Evolutionary conservation across 2,329 filamentous ascomycete genomes (phyloP), one percentile per base, ranked within the genome.

Genomic region (Microsporum canis): DNA sequence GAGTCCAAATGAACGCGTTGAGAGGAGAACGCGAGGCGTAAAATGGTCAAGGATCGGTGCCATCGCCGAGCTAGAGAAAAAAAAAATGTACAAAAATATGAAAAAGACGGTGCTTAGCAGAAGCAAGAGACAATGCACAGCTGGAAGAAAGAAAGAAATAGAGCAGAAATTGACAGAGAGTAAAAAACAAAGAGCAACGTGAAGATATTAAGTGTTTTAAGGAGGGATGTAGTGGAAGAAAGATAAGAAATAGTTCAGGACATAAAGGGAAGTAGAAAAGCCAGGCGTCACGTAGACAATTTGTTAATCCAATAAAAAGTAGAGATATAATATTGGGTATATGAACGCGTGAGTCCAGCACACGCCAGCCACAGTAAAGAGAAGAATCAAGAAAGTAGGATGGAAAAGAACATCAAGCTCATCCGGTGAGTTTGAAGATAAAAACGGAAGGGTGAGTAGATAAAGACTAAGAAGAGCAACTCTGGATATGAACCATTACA

Each of bases 1-100:
- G 34, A 69, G 55, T 4, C 63, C 63, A 39, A 60, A 57, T 36
- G 51, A 61, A 29, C 64, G 60, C 36, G 55, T 3, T 10, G 56
- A 27, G 45, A 65, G 51, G 39, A 33, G 23, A 8, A 5, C n/a
- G 17, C 3, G 31, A 55, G 33, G 8, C 14, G 43, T 14, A 38
- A 59, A 6, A 0, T 27, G 41, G 39, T 59, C 65, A 43, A 59
- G 59, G 2, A 38, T 56, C 27, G 62, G 57, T 49, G 62, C 47
- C 60, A 63, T 61, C 17, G 23, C 5, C 27, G 29, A 27, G 3
- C 3, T n/a, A 55, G 36, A 56, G 10, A 33, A 56, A 36, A 23
- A 34, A 36, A 36, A 36, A 33, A 17, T 47, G 3, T 23, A 29
- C 41, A 51, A 8, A 53, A 12, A 34, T 5, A 17, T 29, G 6